Evolutionary conservation across 345 rosid genomes (phyloP).

Genomic region (Acer saccharum): DNA sequence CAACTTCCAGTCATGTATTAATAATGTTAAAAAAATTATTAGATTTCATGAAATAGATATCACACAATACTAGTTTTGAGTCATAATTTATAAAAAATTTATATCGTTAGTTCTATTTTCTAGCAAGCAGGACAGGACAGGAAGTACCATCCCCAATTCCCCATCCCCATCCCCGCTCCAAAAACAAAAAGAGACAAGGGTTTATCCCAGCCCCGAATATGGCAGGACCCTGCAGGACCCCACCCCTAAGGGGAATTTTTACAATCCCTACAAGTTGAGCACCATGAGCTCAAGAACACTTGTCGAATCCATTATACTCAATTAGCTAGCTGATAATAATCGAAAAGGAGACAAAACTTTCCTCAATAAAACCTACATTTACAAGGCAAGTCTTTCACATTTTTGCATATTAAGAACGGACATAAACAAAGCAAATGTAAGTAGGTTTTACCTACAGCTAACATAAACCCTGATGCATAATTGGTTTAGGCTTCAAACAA

Average conservation of each 20-base stretch:
- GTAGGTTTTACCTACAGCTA: not conserved
- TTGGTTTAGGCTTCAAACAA: not conserved
- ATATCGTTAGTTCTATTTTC: not conserved
- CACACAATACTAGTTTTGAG: not conserved
- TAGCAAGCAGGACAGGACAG: not conserved
- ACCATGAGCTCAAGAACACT: not conserved
- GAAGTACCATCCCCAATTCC: too few relatives aligned
- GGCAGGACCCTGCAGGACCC: too few relatives aligned
- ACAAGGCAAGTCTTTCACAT: not conserved
- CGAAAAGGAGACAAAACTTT: not conserved
- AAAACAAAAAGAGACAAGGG: not conserved
- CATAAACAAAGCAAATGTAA: not conserved
- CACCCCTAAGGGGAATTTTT: too few relatives aligned
- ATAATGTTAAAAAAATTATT: not conserved
- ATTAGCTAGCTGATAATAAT: not conserved
- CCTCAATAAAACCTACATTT: not conserved
- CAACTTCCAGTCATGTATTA: not conserved
- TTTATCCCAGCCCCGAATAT: not conserved
- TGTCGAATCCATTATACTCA: not conserved
- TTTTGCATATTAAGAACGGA: not conserved
- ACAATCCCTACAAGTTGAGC: not conserved
- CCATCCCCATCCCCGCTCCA: not conserved
- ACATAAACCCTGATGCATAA: not conserved
- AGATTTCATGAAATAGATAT: not conserved
- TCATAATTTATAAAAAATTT: not conserved